Evolutionary conservation across 1,139 yeast genomes (phyloP).

Genomic region (Yamadazyma triangularis): DNA sequence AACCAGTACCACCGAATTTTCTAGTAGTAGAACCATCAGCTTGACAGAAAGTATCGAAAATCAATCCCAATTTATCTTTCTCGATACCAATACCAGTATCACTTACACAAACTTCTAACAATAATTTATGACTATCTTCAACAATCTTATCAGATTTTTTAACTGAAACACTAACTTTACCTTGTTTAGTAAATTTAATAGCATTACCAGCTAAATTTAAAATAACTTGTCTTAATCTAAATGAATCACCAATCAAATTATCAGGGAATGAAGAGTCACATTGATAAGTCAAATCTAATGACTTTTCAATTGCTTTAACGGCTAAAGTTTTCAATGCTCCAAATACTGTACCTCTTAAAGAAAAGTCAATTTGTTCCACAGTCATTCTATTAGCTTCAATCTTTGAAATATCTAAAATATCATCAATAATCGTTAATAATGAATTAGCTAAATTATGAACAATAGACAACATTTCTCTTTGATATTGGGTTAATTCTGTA

Average conservation of each 20-base stretch:
- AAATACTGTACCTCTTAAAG: constrained; percentile 79
- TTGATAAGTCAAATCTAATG: constrained; percentile 71
- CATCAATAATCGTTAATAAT: constrained; percentile 78
- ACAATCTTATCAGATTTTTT: constrained; percentile 43
- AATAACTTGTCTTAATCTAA: constrained; percentile 79
- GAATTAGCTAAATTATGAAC: constrained; percentile 85
- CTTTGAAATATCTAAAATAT: constrained; percentile 84
- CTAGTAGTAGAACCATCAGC: constrained; percentile 92
- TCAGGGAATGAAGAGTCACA: constrained; percentile 87
- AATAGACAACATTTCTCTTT: constrained; percentile 83
- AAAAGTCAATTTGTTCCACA: constrained; percentile 81
- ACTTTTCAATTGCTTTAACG: constrained; percentile 83
- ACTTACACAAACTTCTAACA: constrained; percentile 78
- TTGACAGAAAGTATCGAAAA: constrained; percentile 86
- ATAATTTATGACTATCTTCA: constrained; percentile 49
- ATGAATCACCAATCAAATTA: constrained; percentile 79
- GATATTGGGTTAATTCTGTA: constrained; percentile 82
- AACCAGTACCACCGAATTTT: constrained; percentile 87
- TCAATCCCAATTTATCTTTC: constrained; percentile 74
- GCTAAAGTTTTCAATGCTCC: constrained; percentile 86
- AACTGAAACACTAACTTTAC: constrained; percentile 67
- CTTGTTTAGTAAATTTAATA: constrained; percentile 76
- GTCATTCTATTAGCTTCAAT: constrained; percentile 93
- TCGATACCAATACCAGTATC: constrained; percentile 90
- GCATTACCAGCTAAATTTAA: constrained; percentile 85